phyloP scores from a whole-genome alignment of 2,329 filamentous ascomycete species.

The Aspergillus texensis region DNA sequence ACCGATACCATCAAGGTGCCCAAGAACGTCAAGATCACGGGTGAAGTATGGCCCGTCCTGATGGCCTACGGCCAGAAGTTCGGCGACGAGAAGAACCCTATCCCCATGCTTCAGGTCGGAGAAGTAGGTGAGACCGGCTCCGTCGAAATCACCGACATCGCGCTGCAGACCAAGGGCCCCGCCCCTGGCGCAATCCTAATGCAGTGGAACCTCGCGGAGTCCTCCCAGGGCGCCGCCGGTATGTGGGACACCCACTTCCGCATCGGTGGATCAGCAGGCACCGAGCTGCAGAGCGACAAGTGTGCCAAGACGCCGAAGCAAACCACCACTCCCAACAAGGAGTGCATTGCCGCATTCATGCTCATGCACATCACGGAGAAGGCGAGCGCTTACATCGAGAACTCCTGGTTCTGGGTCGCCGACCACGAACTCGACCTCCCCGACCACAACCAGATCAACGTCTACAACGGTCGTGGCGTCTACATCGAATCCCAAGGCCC shows the following conservation, averaged over 20 bases:
- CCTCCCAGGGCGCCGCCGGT: constrained; percentile 67
- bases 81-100: constrained; percentile 72
- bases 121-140: constrained; percentile 72
- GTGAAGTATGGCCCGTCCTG: constrained; percentile 88
- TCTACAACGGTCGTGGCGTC: constrained; percentile 86
- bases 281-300: constrained; percentile 74
- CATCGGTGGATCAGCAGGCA: constrained; percentile 83
- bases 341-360: constrained; percentile 75
- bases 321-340: constrained; percentile 62
- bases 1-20: constrained; percentile 63
- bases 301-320: constrained; percentile 75
- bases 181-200: constrained; percentile 87
- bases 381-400: constrained; percentile 78
- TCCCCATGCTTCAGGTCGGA: constrained; percentile 84
- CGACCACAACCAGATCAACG: constrained; percentile 68
- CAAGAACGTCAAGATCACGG: constrained; percentile 81
- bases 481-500: constrained; percentile 76
- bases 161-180: constrained; percentile 81
- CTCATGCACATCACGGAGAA: constrained; percentile 59
- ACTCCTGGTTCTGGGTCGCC: constrained; percentile 86
- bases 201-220: constrained; percentile 81
- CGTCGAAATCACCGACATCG: constrained; percentile 85
- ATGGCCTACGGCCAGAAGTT: constrained; percentile 79
- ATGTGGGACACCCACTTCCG: constrained; percentile 98
- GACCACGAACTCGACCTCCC: constrained; percentile 83